Evolutionary conservation across 2,329 filamentous ascomycete species (phyloP).

Genomic region (Hypoxylon rubiginosum): DNA sequence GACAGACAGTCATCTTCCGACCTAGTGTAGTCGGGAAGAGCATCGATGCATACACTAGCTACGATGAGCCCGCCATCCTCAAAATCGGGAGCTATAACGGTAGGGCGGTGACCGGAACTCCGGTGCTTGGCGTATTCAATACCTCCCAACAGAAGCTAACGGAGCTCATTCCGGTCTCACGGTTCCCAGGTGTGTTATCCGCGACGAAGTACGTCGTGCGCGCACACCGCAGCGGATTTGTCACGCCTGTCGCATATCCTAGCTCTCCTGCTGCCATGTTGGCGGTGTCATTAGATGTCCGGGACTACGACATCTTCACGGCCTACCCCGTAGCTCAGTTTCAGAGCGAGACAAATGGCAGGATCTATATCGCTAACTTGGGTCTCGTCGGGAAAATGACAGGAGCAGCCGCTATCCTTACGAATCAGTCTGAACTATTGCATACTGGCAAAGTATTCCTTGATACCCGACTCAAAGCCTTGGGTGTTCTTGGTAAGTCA

Average conservation of each 20-base stretch:
- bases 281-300: conserved; percentile 70
- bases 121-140: conserved; percentile 89
- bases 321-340: conserved; percentile 77
- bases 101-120: conserved; percentile 74
- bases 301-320: conserved; percentile 85
- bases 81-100: conserved; percentile 85
- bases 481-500: conserved; percentile 77
- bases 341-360: conserved; percentile 56
- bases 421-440: conserved; percentile 68
- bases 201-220: conserved; percentile 77
- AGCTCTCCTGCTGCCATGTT: conserved; percentile 66
- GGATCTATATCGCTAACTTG: conserved; percentile 74
- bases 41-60: conserved; percentile 79
- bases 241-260: conserved; percentile 66
- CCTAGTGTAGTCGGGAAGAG: conserved; percentile 81
- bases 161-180: conserved; percentile 77
- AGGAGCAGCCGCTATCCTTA: conserved; percentile 81
- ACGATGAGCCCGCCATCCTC: conserved; percentile 79
- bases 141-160: conserved; percentile 72
- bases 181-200: conserved; percentile 78
- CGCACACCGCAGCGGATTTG: conserved; percentile 75
- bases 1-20: conserved; percentile 83
- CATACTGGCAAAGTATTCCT: conserved; percentile 73
- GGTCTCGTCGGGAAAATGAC: conserved; percentile 92
- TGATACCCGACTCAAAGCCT: conserved; percentile 80